A percentile compares a stretch with the other conserved stretches of the same genome.
Evolutionary conservation across 2,329 filamentous ascomycete species (phyloP).

Genomic region (Penicillium sp.): DNA sequence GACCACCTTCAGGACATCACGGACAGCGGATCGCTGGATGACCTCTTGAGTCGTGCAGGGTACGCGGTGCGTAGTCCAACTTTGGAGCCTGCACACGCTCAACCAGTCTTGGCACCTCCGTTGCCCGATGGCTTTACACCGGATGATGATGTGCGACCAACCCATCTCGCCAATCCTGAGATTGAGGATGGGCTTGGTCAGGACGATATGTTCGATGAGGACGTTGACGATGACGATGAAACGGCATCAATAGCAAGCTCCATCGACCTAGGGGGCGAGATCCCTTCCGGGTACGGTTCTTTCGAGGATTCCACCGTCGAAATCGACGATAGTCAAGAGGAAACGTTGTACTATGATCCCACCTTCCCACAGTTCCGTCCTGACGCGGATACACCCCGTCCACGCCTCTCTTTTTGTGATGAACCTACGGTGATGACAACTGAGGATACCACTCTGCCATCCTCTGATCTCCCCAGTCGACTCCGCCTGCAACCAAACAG

Average conservation of each 20-base stretch:
- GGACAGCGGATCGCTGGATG: constrained; percentile 42
- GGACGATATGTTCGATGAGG: constrained; percentile 13
- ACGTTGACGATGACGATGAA: constrained; percentile 15
- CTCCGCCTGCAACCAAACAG: constrained; percentile 44
- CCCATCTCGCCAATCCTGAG: constrained; percentile 27
- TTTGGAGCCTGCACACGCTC: constrained; percentile 21
- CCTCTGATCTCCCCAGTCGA: constrained; percentile 31
- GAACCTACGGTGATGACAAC: constrained; percentile 8
- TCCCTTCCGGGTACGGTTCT: constrained; percentile 6
- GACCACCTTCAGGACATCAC: constrained; percentile 24
- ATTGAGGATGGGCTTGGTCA: constrained; percentile 18
- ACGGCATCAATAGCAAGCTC: constrained; percentile 21
- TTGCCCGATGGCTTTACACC: constrained; percentile 21
- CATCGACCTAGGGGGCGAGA: constrained; percentile 15
- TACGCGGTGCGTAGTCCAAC: constrained; percentile 37
- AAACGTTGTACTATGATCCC: constrained; percentile 37
- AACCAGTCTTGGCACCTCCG: constrained; percentile 30
- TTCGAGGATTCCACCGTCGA: constrained; percentile 4
- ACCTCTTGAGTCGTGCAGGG: constrained; percentile 47
- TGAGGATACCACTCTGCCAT: constrained; percentile 13
- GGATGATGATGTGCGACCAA: constrained; percentile 28
- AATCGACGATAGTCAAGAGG: not conserved
- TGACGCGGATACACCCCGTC: constrained; percentile 34
- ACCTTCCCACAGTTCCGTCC: constrained; percentile 52
- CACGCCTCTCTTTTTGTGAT: constrained; percentile 22